A percentile compares a stretch with the other conserved stretches of the same genome.
Evolutionary conservation across 1,284 basidiomycete genomes (phyloP).

Genomic region (Agroathelia rolfsii): DNA sequence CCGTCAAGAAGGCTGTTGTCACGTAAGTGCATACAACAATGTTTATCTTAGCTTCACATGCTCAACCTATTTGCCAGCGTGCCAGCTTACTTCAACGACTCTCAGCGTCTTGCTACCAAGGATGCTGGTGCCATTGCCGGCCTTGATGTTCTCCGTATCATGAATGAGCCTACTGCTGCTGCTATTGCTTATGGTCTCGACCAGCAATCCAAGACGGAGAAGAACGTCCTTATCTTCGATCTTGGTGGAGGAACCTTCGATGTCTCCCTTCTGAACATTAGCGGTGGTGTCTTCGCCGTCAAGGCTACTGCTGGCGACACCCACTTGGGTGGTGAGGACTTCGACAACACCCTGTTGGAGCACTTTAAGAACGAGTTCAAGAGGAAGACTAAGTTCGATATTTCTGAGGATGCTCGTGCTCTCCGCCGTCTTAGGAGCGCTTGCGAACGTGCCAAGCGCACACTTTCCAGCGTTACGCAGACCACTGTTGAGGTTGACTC

Average conservation of each 20-base stretch:
- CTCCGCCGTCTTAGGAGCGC: conserved; percentile 91
- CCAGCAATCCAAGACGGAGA: conserved; percentile 83
- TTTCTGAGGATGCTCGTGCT: conserved; percentile 92
- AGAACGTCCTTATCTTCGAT: conserved; percentile 99
- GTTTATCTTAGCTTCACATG: not conserved
- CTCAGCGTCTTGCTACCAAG: conserved; percentile 91
- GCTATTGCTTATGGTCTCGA: conserved; percentile 93
- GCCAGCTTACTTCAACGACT: conserved; percentile 97
- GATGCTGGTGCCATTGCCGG: conserved; percentile 91
- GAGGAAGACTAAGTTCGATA: conserved; percentile 94
- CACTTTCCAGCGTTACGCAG: conserved; percentile 94
- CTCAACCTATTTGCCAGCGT: conserved; percentile 37
- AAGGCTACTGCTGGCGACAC: conserved; percentile 98
- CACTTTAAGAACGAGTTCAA: conserved; percentile 99
- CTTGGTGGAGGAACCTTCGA: conserved; percentile 98
- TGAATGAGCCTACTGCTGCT: conserved; percentile 94
- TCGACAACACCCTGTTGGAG: conserved; percentile 95
- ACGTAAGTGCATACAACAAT: conserved; percentile 42
- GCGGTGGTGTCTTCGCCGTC: conserved; percentile 94
- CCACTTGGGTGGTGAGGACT: conserved; percentile 96
- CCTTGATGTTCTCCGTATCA: conserved; percentile 93
- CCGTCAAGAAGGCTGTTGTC: conserved; percentile 92
- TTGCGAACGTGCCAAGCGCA: conserved; percentile 99
- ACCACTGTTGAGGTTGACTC: conserved; percentile 99
- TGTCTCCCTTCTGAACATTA: conserved; percentile 95